Evolutionary conservation across 2,329 filamentous ascomycete genomes (phyloP), one percentile per base, ranked within the genome.

Genomic region (Hypoxylon sp.): DNA sequence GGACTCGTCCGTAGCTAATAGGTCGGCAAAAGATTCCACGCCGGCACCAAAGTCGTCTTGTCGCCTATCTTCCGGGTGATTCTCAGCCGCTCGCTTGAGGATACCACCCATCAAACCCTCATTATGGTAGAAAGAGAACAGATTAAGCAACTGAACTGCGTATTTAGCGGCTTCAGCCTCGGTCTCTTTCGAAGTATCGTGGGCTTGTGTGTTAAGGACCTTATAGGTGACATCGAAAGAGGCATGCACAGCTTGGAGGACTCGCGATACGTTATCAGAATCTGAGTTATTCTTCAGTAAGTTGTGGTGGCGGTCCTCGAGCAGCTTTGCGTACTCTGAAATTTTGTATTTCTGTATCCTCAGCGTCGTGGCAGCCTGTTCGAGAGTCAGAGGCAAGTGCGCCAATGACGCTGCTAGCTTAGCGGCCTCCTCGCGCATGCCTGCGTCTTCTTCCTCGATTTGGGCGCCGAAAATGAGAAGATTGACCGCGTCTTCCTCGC

Each of bases 101-200:
- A 75, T 74, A 0, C 39, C 24, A 0, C 52, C 26, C 0, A 71
- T 58, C 0, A 77, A 31, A 1, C 63, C 62, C 19, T 77, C 72
- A 9, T 78, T 71, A 29, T 78, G 73, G 24, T 74, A 79, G 65
- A 79, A 80, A 14, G 67, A 74, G 6, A 78, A 65, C 0, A 77
- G 24, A 11, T 55, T 67, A 1, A 79, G 59, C 0, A 79, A 48
- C 8, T 76, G 70, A 0, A 79, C 58, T 0, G 78, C 77, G 1
- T 62, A 66, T 4, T 51, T 31, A 2, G 73, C 75, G 3, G 60
- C 53, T 0, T 44, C 37, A 0, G 68, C 74, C 4, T 37, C 22
- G 0, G 35, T 1, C 9, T n/a, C 13, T 9, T 67, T 19, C 0
- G 5, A 44, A 19, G 8, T 37, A 0, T 29, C 63, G 48, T 66